These are phyloP conservation scores for Trichoderma pleuroti DNA, from an alignment of 2,329 filamentous ascomycete species.

Conservation along the genomic window DNA sequence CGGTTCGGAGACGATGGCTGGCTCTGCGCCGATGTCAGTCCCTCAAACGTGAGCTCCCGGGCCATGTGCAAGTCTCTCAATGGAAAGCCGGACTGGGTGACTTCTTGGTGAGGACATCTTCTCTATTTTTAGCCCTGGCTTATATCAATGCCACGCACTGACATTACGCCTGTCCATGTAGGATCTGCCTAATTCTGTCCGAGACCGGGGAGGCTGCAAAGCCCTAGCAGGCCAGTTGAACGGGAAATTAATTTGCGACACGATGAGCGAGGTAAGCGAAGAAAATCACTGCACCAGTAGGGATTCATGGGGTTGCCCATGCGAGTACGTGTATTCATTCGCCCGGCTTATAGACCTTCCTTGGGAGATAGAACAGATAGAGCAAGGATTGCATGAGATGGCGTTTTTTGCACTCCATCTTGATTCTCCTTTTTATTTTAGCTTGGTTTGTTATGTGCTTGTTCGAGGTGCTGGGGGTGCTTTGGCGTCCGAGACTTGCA, in stretches of 20 bases:
- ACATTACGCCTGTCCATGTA: not conserved
- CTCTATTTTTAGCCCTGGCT: not conserved
- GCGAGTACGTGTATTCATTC: not conserved
- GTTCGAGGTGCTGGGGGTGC: not conserved
- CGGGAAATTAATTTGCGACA: not conserved
- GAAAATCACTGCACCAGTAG: no score
- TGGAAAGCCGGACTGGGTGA: constrained; percentile 52
- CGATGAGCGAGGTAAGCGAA: not conserved
- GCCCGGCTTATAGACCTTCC: not conserved
- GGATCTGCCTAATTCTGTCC: not conserved
- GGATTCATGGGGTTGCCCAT: not conserved
- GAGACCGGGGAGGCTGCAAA: not conserved
- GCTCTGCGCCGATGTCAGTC: constrained; percentile 61
- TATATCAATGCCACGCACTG: not conserved
- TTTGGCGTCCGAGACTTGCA: not conserved
- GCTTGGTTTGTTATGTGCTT: not conserved
- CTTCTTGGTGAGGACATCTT: constrained; percentile 52
- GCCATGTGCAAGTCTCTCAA: constrained; percentile 60
- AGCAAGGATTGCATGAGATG: not conserved
- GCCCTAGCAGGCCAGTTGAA: not conserved
- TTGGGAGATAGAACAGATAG: not conserved
- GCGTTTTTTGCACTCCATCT: not conserved
- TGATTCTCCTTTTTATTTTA: not conserved
- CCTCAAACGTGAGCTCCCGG: constrained; percentile 57
- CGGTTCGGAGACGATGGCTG: constrained; percentile 48